Percentiles rank a stretch among this genome's conserved stretches.
These are phyloP conservation scores for Trichocomaceae sp. DNA, from an alignment of 2,329 filamentous ascomycete species.

Conservation along the genomic window DNA sequence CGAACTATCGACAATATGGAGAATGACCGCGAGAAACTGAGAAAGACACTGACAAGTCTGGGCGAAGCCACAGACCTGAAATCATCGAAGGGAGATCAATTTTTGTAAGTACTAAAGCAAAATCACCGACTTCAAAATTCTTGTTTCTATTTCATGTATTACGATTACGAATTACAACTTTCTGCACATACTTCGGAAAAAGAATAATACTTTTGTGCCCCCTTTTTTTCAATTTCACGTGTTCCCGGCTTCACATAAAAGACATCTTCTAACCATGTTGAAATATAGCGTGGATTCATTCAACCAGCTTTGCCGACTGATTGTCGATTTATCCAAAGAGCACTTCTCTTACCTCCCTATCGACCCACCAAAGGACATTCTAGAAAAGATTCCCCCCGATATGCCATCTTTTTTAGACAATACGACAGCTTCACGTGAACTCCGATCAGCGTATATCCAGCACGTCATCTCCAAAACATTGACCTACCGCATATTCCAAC, in stretches of 20 bases:
- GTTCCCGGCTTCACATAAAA: not conserved
- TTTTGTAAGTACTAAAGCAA: conserved; percentile 39
- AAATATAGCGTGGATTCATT: conserved; percentile 46
- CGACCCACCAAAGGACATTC: conserved; percentile 44
- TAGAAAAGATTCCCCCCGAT: conserved; percentile 46
- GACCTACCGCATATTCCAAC: conserved; percentile 51
- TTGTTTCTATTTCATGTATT: not conserved
- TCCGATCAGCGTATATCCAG: conserved; percentile 49
- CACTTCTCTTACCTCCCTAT: conserved; percentile 49
- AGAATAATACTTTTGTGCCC: conserved; percentile 12
- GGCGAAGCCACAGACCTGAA: conserved; percentile 48
- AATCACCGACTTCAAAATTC: not conserved
- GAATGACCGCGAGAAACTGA: conserved; percentile 46
- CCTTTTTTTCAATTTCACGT: not conserved
- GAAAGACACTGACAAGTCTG: conserved; percentile 45
- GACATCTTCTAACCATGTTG: conserved; percentile 14
- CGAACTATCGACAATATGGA: conserved; percentile 46
- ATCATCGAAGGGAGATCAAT: conserved; percentile 43
- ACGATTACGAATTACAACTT: conserved; percentile 27
- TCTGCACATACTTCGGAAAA: conserved; percentile 20
- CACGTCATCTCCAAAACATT: conserved; percentile 53
- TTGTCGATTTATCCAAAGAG: conserved; percentile 46
- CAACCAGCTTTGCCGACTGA: conserved; percentile 45
- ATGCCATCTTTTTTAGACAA: conserved; percentile 51
- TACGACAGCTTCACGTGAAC: conserved; percentile 45